Evolutionary conservation across 306 rosid species (phyloP), one percentile per base, ranked within the genome.

Genomic region (Luffa aegyptiaca): DNA sequence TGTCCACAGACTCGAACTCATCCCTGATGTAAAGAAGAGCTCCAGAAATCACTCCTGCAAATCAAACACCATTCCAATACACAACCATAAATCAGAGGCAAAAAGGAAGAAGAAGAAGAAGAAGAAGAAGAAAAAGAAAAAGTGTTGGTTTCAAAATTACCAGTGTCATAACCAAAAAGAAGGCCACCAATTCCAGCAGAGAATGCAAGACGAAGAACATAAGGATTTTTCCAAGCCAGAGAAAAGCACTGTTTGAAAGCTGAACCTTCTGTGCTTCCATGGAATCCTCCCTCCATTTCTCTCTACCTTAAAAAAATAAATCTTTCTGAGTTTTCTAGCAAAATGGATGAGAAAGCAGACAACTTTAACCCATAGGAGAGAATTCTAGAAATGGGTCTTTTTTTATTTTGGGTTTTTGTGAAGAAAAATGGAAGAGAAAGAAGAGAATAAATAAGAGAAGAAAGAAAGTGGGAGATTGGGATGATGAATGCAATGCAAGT

Each of bases 141-240:
- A 26, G 31, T 26, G 31, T 26, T 26, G 31, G 10, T 44, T 0
- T 6, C 4, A 16, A 3, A 20, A 31, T 63, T 64, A 89, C 97
- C 97, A 31, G 98, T 93, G 42, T 91, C 95, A 10, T 93, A 93
- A 65, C 97, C 98, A 65, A 93, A 93, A 31, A 93, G 92, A 31
- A 93, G 95, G 44, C 97, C 97, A 33, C 97, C 98, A 20, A 93
- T 85, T 71, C 97, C 98, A 16, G 97, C 97, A 46, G 98, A 90
- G 10, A 90, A 51, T 13, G 98, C 98, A 18, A 93, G 95, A 8
- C 92, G 90, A 92, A 93, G 86, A n/a, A 91, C 82, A 49, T 90
- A 91, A 8, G 98, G 98, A 3, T 88, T 90, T 58, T 62, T 86
- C 83, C 85, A 86, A 57, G 93, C 86, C 2, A 92, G 80, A 83